Conservation (phyloP, 1,139 yeast species). For the Saccharomycopsis phalli region DNA sequence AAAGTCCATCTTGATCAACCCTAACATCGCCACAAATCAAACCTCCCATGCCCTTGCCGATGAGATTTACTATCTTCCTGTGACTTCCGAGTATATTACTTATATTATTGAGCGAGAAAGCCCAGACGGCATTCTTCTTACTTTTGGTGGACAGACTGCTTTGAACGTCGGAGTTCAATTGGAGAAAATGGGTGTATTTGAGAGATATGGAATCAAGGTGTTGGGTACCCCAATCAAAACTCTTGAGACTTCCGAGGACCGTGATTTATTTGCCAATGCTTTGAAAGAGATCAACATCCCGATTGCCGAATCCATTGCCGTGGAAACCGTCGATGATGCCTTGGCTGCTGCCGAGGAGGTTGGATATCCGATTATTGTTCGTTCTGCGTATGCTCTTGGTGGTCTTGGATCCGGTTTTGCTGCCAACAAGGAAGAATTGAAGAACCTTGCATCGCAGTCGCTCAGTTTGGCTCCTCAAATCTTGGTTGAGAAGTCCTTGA, state of each 20-base stretch:
- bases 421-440: conserved; percentile 67
- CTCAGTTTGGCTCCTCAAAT: conserved; percentile 89
- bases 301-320: conserved; percentile 94
- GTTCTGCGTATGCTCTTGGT: conserved; percentile 96
- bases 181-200: conserved; percentile 89
- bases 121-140: conserved; percentile 90
- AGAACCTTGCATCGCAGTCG: conserved; percentile 81
- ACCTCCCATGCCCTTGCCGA: conserved; percentile 95
- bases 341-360: conserved; percentile 75
- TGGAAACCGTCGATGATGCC: conserved; percentile 88
- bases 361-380: conserved; percentile 94
- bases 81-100: conserved; percentile 90
- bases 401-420: conserved; percentile 99
- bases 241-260: conserved; percentile 91
- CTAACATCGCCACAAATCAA: conserved; percentile 96
- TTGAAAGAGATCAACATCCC: conserved; percentile 90
- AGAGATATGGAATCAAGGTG: conserved; percentile 85
- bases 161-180: conserved; percentile 91
- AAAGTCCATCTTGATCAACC: conserved; percentile 80
- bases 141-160: conserved; percentile 98
- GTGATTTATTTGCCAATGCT: conserved; percentile 92
- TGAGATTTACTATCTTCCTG: conserved; percentile 91
- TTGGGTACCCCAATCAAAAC: conserved; percentile 96
- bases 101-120: conserved; percentile 91
- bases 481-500: conserved; percentile 89